Evolutionary conservation across 164 flowering plant species (phyloP).

Genomic region (Dillenia suffruticosa): DNA sequence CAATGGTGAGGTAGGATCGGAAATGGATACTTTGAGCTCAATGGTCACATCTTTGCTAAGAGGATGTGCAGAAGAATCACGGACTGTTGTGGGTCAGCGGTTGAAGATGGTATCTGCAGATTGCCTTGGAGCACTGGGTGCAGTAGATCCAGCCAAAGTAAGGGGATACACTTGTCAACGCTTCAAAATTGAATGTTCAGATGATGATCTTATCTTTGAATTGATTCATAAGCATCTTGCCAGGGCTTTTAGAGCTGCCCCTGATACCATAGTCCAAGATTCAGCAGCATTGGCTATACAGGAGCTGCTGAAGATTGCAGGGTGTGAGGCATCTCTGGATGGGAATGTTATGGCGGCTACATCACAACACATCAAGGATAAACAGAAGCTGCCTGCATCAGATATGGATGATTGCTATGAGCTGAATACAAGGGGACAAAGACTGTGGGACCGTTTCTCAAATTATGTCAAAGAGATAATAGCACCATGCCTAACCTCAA

Average conservation of each 20-base stretch:
- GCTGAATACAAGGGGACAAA: conserved; percentile 67
- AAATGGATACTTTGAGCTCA: conserved; percentile 76
- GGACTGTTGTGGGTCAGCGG: conserved; percentile 82
- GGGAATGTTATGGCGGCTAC: conserved; percentile 42
- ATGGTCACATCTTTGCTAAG: conserved; percentile 74
- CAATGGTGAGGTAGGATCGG: conserved; percentile 53
- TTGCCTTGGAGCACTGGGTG: conserved; percentile 96
- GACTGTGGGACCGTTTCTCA: conserved; percentile 93
- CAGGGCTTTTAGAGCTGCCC: conserved; percentile 95
- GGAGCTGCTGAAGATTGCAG: conserved; percentile 92
- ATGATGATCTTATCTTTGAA: conserved; percentile 97
- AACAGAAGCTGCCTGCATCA: conserved; percentile 17
- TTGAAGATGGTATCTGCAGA: conserved; percentile 92
- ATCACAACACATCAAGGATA: conserved; percentile 28
- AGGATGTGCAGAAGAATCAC: conserved; percentile 98
- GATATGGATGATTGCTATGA: conserved; percentile 23
- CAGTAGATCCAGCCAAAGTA: conserved; percentile 97
- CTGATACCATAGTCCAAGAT: conserved; percentile 90
- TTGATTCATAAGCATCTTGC: conserved; percentile 94
- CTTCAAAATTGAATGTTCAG: conserved; percentile 95
- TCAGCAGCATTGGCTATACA: conserved; percentile 99
- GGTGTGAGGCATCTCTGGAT: conserved; percentile 92
- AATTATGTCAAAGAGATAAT: conserved; percentile 95
- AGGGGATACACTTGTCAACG: conserved; percentile 60
- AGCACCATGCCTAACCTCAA: conserved; percentile 96